A percentile compares a stretch with the other conserved stretches of the same genome.
These are phyloP conservation scores for Haberlea rhodopensis DNA, from an alignment of 257 asterid genomes.

Conservation along the genomic window DNA sequence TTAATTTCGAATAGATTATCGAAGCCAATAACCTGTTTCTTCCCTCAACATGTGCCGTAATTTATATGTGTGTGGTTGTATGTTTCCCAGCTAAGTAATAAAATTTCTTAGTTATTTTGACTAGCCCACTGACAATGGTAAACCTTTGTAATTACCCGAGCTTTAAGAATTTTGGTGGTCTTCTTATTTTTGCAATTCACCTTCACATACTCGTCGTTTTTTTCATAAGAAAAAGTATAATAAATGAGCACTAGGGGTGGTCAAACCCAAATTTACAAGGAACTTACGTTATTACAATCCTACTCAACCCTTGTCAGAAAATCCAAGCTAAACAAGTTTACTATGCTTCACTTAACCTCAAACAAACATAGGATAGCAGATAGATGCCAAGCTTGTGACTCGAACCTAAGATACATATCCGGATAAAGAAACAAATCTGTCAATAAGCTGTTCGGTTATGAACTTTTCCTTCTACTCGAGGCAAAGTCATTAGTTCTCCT, in stretches of 20 bases:
- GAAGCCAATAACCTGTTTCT: background rate
- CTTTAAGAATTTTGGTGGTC: background rate
- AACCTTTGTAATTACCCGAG: background rate
- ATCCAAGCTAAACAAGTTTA: too few species aligned
- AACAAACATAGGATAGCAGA: too few species aligned
- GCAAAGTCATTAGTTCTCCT: constrained; percentile 7
- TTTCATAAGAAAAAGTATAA: too few species aligned
- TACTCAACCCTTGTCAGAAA: too few species aligned
- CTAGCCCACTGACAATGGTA: background rate
- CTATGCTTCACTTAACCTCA: too few species aligned
- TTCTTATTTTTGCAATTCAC: background rate
- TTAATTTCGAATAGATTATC: background rate
- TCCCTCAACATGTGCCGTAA: background rate
- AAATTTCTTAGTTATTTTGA: background rate
- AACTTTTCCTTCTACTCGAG: background rate
- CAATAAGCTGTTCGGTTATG: background rate
- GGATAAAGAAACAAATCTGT: background rate
- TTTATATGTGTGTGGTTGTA: background rate
- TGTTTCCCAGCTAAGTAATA: background rate
- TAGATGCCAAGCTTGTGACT: too few species aligned
- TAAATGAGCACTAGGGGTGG: too few species aligned
- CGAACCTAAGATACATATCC: background rate
- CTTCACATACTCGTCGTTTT: background rate
- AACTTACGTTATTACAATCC: too few species aligned
- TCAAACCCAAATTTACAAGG: too few species aligned